Evolutionary conservation across 768 basidiomycete species (phyloP).

Genomic region (Hortiboletus campestris): DNA sequence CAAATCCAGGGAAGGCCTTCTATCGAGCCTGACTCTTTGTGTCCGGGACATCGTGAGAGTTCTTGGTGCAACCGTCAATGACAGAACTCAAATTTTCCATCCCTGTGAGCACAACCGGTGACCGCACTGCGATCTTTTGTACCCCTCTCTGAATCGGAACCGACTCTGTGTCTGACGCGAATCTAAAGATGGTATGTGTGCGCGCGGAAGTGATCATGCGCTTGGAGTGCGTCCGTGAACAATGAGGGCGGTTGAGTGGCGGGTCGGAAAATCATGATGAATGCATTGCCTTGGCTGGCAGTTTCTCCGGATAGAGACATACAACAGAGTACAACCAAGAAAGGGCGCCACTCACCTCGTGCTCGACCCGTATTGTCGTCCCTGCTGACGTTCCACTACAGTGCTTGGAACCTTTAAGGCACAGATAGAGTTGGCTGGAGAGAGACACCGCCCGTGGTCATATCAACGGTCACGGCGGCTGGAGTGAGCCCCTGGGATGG

Average conservation of each 20-base stretch:
- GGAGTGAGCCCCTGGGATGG: not conserved
- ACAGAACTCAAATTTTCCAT: not conserved
- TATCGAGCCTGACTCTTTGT: not conserved
- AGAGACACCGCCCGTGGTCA: not conserved
- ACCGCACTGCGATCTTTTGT: too few relatives aligned
- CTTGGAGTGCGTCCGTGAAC: not conserved
- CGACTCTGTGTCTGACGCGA: not conserved
- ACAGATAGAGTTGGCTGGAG: constrained; percentile 9
- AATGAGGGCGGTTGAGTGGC: not conserved
- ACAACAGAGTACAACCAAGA: not conserved
- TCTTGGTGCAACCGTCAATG: not conserved
- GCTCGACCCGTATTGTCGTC: not conserved
- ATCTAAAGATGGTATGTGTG: not conserved
- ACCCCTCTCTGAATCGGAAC: not conserved
- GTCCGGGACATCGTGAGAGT: not conserved
- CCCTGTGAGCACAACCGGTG: too few relatives aligned
- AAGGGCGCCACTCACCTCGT: not conserved
- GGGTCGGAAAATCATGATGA: not conserved
- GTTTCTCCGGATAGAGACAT: not conserved
- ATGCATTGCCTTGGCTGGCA: not conserved
- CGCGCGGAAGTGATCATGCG: not conserved
- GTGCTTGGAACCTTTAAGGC: not conserved
- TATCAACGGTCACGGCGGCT: too few relatives aligned
- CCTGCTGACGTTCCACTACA: not conserved
- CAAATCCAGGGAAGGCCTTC: too few relatives aligned